Evolutionary conservation across 176 grass and related monocot species (phyloP).

Genomic region (Sorghum bicolor): DNA sequence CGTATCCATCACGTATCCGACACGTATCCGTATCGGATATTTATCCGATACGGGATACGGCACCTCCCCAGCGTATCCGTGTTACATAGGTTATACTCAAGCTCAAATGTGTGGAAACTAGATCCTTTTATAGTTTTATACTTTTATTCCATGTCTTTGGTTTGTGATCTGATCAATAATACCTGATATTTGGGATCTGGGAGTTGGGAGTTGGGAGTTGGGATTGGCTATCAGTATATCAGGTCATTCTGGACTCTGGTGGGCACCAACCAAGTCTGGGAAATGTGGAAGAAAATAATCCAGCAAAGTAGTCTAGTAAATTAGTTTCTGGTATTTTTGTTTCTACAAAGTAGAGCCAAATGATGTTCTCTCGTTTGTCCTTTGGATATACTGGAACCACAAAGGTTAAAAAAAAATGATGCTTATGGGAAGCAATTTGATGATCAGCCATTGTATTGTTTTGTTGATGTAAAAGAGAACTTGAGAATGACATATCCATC

Average conservation of each 20-base stretch:
- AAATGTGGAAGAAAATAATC: slow-evolving; percentile 9
- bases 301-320: not conserved
- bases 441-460: not conserved
- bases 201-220: not conserved
- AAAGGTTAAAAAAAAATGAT: not conserved
- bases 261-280: not conserved
- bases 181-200: not conserved
- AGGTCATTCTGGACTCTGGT: not conserved
- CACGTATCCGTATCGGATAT: too few relatives aligned
- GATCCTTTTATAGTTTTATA: not conserved
- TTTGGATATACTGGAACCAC: not conserved
- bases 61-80: too few relatives aligned
- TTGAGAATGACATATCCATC: not conserved
- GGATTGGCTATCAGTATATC: not conserved
- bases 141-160: slow-evolving; percentile 6
- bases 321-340: not conserved
- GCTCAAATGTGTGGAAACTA: not conserved
- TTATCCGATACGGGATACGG: too few relatives aligned
- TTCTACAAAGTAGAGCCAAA: not conserved
- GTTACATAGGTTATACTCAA: not conserved
- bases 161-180: slow-evolving; percentile 1
- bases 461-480: not conserved
- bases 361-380: not conserved
- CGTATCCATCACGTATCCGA: too few relatives aligned
- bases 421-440: not conserved